Conservation (phyloP, 2,329 filamentous ascomycete genomes). For the Fusarium lyarnte region DNA sequence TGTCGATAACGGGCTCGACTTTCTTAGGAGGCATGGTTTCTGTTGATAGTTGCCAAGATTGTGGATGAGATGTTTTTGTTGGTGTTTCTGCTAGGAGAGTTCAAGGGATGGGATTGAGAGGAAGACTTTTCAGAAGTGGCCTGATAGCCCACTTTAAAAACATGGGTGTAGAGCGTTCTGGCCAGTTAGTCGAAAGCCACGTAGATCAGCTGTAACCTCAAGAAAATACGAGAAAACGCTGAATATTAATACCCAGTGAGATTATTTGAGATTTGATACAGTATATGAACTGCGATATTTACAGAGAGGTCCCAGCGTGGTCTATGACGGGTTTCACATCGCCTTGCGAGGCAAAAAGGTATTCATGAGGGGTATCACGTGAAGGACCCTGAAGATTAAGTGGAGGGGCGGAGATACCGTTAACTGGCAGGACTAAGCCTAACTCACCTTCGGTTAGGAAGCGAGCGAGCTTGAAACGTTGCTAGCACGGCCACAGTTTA, state of each 20-base stretch:
- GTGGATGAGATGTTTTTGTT: not conserved
- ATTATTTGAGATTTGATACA: rapidly evolving
- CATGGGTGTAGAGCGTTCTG: slow-evolving; percentile 34
- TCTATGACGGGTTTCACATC: rapidly evolving
- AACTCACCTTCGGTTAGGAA: not conserved
- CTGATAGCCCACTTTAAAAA: slow-evolving; percentile 42
- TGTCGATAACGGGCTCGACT: slow-evolving; percentile 50
- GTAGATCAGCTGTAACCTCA: not conserved
- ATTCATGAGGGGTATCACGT: slow-evolving; percentile 14
- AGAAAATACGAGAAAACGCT: not conserved
- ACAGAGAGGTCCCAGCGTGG: rapidly evolving
- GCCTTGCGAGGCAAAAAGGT: rapidly evolving
- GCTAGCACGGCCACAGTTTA: not conserved
- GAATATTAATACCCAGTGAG: rapidly evolving
- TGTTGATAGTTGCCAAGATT: slow-evolving; percentile 10
- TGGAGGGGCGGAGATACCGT: not conserved
- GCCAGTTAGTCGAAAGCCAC: slow-evolving; percentile 8
- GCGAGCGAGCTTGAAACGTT: not conserved
- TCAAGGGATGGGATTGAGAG: slow-evolving; percentile 9
- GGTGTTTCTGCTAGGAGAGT: slow-evolving; percentile 6
- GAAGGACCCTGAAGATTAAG: slow-evolving; percentile 4
- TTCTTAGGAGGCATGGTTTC: slow-evolving; percentile 56
- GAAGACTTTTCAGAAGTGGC: slow-evolving; percentile 42
- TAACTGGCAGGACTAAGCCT: not conserved
- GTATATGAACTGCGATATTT: rapidly evolving